Conservation (phyloP, 768 basidiomycete genomes). For the Pleurotus eryngii region DNA sequence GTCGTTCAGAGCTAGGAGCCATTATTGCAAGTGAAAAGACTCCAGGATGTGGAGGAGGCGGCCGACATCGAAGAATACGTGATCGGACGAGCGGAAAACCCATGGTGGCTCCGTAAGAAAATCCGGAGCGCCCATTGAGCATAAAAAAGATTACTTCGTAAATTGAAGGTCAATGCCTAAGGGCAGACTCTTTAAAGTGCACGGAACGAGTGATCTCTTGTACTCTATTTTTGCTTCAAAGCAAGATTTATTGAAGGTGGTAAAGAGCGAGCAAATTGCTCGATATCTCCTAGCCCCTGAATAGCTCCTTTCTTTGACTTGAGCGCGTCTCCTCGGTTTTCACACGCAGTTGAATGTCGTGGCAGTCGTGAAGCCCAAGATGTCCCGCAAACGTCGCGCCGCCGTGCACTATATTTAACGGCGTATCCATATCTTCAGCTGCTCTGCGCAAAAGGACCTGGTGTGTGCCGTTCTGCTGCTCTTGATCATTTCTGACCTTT, state of each 20-base stretch:
- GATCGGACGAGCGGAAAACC: conserved; percentile 7
- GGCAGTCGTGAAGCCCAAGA: not conserved
- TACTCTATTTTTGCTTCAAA: too few relatives aligned
- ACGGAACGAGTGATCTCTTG: too few relatives aligned
- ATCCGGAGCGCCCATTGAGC: too few relatives aligned
- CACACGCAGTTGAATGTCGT: not conserved
- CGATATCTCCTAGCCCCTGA: too few relatives aligned
- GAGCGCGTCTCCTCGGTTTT: too few relatives aligned
- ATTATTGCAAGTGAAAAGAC: not conserved
- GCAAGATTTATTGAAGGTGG: too few relatives aligned
- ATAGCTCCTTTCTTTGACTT: too few relatives aligned
- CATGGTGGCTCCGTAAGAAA: too few relatives aligned
- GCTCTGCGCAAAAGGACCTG: not conserved
- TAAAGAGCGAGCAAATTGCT: too few relatives aligned
- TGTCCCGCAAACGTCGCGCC: not conserved
- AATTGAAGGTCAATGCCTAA: too few relatives aligned
- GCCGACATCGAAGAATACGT: not conserved
- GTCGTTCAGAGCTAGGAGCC: conserved; percentile 15
- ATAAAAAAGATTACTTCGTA: too few relatives aligned
- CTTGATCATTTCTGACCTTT: conserved; percentile 3
- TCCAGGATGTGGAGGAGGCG: not conserved
- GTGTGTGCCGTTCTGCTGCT: conserved; percentile 3
- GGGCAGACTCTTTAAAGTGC: too few relatives aligned
- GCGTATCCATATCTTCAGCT: not conserved
- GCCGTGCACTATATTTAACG: not conserved